Evolutionary conservation across 306 rosid species (phyloP).

Genomic region (Cicer bijugum): DNA sequence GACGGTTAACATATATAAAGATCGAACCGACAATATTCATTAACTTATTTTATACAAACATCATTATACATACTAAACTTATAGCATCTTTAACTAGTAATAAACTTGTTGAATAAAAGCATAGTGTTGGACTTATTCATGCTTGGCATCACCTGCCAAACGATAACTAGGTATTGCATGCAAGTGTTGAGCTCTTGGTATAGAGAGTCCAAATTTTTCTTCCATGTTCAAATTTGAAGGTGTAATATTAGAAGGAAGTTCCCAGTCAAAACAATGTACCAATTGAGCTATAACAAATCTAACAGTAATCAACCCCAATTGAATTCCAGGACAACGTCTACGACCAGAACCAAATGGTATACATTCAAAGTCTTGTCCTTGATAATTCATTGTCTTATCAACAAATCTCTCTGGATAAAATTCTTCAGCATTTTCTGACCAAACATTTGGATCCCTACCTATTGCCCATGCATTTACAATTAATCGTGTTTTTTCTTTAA

Average conservation of each 20-base stretch:
- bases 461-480: constrained; percentile 13
- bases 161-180: background rate
- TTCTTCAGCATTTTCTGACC: background rate
- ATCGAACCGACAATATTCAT: too few species aligned
- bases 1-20: too few species aligned
- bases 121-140: background rate
- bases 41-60: background rate
- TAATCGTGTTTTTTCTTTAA: background rate
- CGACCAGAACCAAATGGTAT: constrained; percentile 19
- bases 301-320: background rate
- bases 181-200: constrained; percentile 13
- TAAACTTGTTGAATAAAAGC: background rate
- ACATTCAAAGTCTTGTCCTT: background rate
- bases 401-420: constrained; percentile 4
- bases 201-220: background rate
- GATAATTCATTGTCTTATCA: background rate
- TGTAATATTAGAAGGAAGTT: background rate
- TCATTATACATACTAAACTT: background rate
- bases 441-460: background rate
- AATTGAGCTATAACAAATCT: background rate
- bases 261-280: background rate
- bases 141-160: background rate
- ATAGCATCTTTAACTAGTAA: background rate
- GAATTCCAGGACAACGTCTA: constrained; percentile 5
- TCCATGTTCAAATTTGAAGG: constrained; percentile 10